Evolutionary conservation across 2,329 filamentous ascomycete genomes (phyloP).

Genomic region (Pseudogymnoascus sp.): DNA sequence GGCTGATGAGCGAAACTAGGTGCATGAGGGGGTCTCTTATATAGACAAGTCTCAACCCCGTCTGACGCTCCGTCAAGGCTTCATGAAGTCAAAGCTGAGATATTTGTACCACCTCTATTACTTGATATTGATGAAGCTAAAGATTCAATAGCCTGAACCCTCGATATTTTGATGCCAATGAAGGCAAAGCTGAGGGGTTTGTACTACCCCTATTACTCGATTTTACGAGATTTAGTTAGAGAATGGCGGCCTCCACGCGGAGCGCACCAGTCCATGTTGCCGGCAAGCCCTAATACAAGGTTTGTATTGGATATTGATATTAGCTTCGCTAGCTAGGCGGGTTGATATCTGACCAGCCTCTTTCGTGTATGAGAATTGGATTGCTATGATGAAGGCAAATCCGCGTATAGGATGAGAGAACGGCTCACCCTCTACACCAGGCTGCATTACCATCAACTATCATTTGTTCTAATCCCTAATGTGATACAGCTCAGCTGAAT

Average conservation of each 20-base stretch:
- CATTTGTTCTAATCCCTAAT: too few relatives aligned
- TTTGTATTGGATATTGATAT: neutral
- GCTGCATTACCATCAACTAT: neutral
- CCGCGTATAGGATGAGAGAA: neutral
- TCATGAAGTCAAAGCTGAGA: neutral
- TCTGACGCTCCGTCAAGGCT: neutral
- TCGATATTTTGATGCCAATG: neutral
- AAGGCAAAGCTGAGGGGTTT: neutral
- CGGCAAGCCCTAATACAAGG: neutral
- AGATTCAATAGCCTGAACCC: too few relatives aligned
- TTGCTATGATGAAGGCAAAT: neutral
- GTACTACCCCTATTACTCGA: neutral
- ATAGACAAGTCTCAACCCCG: neutral
- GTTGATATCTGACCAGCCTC: neutral
- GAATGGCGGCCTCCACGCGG: neutral
- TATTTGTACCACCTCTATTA: neutral
- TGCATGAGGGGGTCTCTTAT: neutral
- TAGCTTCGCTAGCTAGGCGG: neutral
- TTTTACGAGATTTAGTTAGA: neutral
- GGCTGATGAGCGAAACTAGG: neutral
- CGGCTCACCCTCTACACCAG: neutral
- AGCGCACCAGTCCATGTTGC: neutral
- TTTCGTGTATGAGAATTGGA: neutral
- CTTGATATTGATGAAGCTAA: neutral
- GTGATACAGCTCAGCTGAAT: too few relatives aligned